These are phyloP conservation scores for Polyporus tsugae DNA, from an alignment of 1,284 basidiomycete genomes.

Conservation along the genomic window DNA sequence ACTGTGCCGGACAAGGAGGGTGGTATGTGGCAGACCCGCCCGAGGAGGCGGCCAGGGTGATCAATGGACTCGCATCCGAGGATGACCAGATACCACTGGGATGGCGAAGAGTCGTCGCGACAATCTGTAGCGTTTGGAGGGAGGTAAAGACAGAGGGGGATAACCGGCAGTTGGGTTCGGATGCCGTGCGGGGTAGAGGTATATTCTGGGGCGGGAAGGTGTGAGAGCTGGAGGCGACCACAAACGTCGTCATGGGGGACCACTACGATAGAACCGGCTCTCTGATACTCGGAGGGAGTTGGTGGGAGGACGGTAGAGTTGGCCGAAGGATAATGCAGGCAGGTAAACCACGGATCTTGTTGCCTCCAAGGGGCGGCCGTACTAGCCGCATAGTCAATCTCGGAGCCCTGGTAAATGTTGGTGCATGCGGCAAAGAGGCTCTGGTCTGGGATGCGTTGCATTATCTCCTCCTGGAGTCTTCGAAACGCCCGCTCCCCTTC, in stretches of 20 bases:
- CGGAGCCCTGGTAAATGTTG: too few species aligned
- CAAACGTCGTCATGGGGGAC: background rate
- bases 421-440: conserved; percentile 1
- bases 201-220: background rate
- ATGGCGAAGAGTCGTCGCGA: background rate
- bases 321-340: background rate
- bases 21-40: background rate
- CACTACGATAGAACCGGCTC: background rate
- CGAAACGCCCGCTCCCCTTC: conserved; percentile 1
- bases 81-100: background rate
- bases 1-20: background rate
- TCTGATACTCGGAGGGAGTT: background rate
- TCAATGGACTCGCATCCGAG: background rate
- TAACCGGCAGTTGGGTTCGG: background rate
- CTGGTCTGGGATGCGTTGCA: background rate
- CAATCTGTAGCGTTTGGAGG: background rate
- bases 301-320: background rate
- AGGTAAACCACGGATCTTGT: background rate
- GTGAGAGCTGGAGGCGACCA: background rate
- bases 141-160: background rate
- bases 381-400: too few species aligned
- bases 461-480: conserved; percentile 8
- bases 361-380: too few species aligned
- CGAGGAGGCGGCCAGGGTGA: background rate
- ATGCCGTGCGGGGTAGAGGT: background rate